Base-by-base conservation (phyloP, 371 early-diverging fungal genomes). In the Mucor piriformis region DNA sequence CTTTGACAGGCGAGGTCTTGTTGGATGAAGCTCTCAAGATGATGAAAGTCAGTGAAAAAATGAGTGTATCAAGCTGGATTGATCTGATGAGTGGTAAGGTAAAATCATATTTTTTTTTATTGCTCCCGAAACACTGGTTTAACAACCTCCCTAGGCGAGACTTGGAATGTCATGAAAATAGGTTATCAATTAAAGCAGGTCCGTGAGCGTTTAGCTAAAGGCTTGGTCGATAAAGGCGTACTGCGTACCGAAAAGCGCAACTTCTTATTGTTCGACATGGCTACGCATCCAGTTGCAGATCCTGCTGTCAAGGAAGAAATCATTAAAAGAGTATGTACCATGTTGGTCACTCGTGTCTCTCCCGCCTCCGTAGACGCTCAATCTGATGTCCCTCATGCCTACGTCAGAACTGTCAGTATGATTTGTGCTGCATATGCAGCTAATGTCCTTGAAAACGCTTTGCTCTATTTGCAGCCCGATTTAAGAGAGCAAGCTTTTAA, bases 171-270 rank as follows among this genome's bases (percentile, higher is more conserved):
- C 7, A 86, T 91, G 82, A 96, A 95, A 72, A 91, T 96, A 64
- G 92, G 93, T 55, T 97, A 95, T 78, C 98, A 97, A 73, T 81
- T 97, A 27, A 96, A 96, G 69, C 97, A 97, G 81, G 98, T 97
- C 13, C 89, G 98, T 29, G 98, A 97, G 69, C 84, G 98, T 24
- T 82, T 97, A 54, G 95, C 96, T 44, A 97, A 97, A 75, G 97
- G 96, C 7, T 79, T 97, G 33, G 98, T 97, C 3, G 98, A 97
- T 74, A 97, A 97, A 76, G 98, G 98, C n/a, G 89, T 97, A 11
- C 72, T 97, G 40, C 84, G 96, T 52, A 96, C 97, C 23, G 97
- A 95, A 62, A 95, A 95, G 66, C 87, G 92, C 40, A 94, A 92
- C 71, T 97, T 95, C 72, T 72, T 97, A 53, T 79, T 97, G 46